Evolutionary conservation across 495 filamentous ascomycete genomes (phyloP), one percentile per base, ranked within the genome.

Genomic region (Neurospora tetraspora): DNA sequence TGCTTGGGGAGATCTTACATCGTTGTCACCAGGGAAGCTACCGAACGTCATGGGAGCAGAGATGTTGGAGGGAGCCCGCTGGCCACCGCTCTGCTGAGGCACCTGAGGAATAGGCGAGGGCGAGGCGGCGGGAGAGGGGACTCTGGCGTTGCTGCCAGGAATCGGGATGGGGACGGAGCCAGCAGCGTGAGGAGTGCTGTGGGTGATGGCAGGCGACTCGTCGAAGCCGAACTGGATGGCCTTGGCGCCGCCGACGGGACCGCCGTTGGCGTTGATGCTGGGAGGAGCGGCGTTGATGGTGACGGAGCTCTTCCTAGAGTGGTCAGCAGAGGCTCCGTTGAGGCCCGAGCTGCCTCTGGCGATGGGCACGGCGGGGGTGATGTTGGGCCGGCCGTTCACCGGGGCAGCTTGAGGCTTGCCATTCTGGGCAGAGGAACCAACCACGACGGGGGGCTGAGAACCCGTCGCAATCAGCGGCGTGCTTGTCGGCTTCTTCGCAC

Each of bases 81-180:
- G 87, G 76, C 93, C 93, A 77, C 94, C 94, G 81, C 93, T 96
- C 43, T 91, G 91, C 43, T 92, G 88, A 68, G 92, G 92, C n/a
- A 77, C 73, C 80, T 93, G 91, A 23, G 94, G 94, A 70, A 98
- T 98, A 7, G 94, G 94, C 27, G 91, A 93, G 4, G 94, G 94
- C 16, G 94, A 97, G 37, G 88, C 87, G 72, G 90, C 88, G 7
- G 92, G 92, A 53, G 91, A 92, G 34, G 88, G 88, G 38, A 92
- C 84, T 74, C 91, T 86, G 39, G 87, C 89, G 78, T 91, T 90
- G 80, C 84, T 76, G 85, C 79, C 79, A 1, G 91, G 90, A 71
- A 91, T 89, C 27, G 92, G 87, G 75, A 92, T 88, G 27, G 94
- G 87, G 69, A 84, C 87, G 37, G 89, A 86, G 39, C 85, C 81